Evolutionary conservation across 2,329 filamentous ascomycete species (phyloP).

Genomic region (Apiospora marii): DNA sequence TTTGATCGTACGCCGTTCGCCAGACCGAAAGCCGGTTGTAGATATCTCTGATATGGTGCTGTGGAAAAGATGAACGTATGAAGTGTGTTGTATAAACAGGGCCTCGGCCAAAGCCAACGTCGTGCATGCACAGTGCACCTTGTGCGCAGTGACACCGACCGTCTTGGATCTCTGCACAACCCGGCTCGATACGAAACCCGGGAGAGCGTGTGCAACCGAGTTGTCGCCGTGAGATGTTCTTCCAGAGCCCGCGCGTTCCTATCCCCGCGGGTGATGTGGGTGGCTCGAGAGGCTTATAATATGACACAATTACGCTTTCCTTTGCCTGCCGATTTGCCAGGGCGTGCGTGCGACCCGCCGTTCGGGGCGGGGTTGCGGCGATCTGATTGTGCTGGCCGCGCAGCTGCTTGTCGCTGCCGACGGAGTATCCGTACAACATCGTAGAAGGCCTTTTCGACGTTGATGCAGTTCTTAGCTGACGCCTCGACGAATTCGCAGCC

Average conservation of each 20-base stretch:
- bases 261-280: neutral
- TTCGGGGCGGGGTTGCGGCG: slow-evolving; percentile 36
- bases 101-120: neutral
- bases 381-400: slow-evolving; percentile 45
- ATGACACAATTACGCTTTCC: slow-evolving; percentile 44
- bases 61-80: slow-evolving; percentile 39
- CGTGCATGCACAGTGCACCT: slow-evolving; percentile 1
- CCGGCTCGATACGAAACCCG: slow-evolving; percentile 14
- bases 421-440: slow-evolving; percentile 93
- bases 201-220: neutral
- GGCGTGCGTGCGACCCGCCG: slow-evolving; percentile 28
- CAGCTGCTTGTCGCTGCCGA: slow-evolving; percentile 73
- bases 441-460: slow-evolving; percentile 98
- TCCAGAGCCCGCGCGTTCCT: slow-evolving; percentile 9
- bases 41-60: slow-evolving; percentile 37
- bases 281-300: slow-evolving; percentile 44
- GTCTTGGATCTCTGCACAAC: slow-evolving; percentile 13
- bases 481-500: slow-evolving; percentile 97
- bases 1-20: slow-evolving; percentile 52
- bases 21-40: slow-evolving; percentile 44
- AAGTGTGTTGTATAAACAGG: slow-evolving; percentile 35
- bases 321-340: neutral
- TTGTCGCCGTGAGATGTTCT: neutral
- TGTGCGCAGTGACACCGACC: slow-evolving; percentile 3
- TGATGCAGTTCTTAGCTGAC: slow-evolving; percentile 97